Conservation (phyloP, 768 basidiomycete genomes). For the Boletus barrowsii region DNA sequence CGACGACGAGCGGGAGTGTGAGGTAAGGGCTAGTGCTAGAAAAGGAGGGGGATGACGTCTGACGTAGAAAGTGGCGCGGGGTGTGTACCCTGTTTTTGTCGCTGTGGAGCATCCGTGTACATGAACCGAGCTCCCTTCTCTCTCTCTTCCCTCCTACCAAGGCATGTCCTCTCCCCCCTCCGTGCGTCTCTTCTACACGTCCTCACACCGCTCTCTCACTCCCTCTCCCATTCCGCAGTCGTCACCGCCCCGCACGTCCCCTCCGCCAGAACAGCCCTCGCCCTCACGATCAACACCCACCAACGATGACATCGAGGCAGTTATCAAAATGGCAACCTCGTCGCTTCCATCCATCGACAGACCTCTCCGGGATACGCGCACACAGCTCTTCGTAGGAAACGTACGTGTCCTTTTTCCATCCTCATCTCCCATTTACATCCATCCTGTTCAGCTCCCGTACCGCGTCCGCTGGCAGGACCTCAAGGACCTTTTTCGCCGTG, state of each 20-base stretch:
- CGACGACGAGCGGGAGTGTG: constrained; percentile 4
- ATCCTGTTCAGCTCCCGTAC: constrained; percentile 77
- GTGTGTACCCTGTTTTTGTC: constrained; percentile 35
- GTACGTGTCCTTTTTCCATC: constrained; percentile 44
- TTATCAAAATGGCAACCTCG: constrained; percentile 89
- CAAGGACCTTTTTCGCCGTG: constrained; percentile 94
- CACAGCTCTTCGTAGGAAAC: constrained; percentile 95
- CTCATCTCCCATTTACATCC: not conserved
- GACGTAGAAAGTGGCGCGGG: constrained; percentile 30
- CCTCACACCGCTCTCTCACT: not conserved
- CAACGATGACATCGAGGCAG: constrained; percentile 87
- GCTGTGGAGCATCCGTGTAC: constrained; percentile 34
- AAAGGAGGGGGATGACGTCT: constrained; percentile 31
- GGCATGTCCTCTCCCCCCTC: constrained; percentile 18
- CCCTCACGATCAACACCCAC: constrained; percentile 39
- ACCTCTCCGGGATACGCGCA: constrained; percentile 76
- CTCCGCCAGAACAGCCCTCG: constrained; percentile 4
- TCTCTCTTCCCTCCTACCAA: not conserved
- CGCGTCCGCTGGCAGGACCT: constrained; percentile 99
- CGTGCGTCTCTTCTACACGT: not conserved
- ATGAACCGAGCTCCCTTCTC: constrained; percentile 16
- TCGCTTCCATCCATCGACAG: constrained; percentile 51
- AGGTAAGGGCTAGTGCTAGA: constrained; percentile 4
- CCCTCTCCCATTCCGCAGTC: constrained; percentile 10
- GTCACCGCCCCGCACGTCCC: not conserved